These are phyloP conservation scores for Hibiscus tridactylites DNA, from an alignment of 345 rosid species.

Conservation along the genomic window DNA sequence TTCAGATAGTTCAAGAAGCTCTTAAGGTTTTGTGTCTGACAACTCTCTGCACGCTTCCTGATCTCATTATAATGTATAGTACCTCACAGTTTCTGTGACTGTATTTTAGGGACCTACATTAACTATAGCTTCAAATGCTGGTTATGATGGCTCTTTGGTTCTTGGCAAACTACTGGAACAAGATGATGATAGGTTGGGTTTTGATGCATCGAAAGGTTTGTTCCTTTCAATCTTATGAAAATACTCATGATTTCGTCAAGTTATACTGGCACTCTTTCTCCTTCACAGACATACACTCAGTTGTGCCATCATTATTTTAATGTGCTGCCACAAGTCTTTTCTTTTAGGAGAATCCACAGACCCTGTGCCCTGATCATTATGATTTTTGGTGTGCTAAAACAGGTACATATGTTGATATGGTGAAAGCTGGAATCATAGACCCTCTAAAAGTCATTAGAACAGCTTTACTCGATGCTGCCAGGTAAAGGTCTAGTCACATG, in stretches of 20 bases:
- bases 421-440: conserved; percentile 78
- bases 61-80: conserved; percentile 3
- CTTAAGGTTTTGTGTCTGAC: conserved; percentile 48
- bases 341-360: not conserved
- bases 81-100: conserved; percentile 15
- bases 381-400: conserved; percentile 11
- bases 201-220: conserved; percentile 85
- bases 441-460: conserved; percentile 86
- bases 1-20: conserved; percentile 69
- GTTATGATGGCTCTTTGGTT: conserved; percentile 63
- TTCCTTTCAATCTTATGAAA: conserved; percentile 2
- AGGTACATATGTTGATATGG: conserved; percentile 82
- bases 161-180: conserved; percentile 69
- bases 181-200: conserved; percentile 62
- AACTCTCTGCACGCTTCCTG: not conserved
- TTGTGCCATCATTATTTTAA: not conserved
- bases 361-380: not conserved
- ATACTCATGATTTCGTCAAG: not conserved
- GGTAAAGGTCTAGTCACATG: conserved; percentile 33
- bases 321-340: not conserved
- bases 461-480: conserved; percentile 76
- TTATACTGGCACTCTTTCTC: not conserved
- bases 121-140: conserved; percentile 81
- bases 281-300: no score
- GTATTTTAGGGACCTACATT: conserved; percentile 52